Evolutionary conservation across 1,139 yeast genomes (phyloP).

Genomic region (Hanseniaspora gamundiae): DNA sequence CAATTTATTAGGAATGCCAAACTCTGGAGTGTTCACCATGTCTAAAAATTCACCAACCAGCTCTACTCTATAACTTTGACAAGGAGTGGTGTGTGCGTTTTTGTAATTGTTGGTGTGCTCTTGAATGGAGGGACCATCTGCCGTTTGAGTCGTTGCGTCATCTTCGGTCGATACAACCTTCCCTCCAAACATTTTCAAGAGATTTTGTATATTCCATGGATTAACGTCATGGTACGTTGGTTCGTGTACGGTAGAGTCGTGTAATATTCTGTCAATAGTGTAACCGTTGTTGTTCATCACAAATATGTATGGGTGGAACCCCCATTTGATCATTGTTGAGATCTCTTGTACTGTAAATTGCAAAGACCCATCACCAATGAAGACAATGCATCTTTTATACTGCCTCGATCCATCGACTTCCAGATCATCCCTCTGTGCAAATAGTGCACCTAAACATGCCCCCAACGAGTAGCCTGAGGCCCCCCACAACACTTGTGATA

Average conservation of each 20-base stretch:
- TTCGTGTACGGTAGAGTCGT: constrained; percentile 45
- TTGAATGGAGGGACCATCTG: neutral
- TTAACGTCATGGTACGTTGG: constrained; percentile 73
- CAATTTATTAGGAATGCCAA: constrained; percentile 48
- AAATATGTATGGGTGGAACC: constrained; percentile 64
- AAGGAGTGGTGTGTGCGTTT: constrained; percentile 11
- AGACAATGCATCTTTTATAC: constrained; percentile 53
- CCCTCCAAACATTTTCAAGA: constrained; percentile 61
- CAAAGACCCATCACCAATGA: constrained; percentile 84
- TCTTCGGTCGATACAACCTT: constrained; percentile 18
- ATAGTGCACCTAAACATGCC: constrained; percentile 70
- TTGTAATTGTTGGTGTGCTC: constrained; percentile 11
- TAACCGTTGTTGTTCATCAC: constrained; percentile 78
- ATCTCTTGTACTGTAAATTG: constrained; percentile 81
- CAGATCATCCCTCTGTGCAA: constrained; percentile 36
- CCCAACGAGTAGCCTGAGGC: constrained; percentile 82
- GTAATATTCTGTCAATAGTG: constrained; percentile 77
- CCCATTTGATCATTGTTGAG: constrained; percentile 69
- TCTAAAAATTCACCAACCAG: constrained; percentile 35
- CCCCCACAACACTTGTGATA: constrained; percentile 83
- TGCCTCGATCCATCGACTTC: neutral
- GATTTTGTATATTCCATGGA: constrained; percentile 62
- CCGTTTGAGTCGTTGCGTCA: neutral
- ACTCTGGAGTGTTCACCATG: constrained; percentile 34
- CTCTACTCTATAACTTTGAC: constrained; percentile 50